Conservation (phyloP, 1,284 basidiomycete species). For the Trichosporon sp. region DNA sequence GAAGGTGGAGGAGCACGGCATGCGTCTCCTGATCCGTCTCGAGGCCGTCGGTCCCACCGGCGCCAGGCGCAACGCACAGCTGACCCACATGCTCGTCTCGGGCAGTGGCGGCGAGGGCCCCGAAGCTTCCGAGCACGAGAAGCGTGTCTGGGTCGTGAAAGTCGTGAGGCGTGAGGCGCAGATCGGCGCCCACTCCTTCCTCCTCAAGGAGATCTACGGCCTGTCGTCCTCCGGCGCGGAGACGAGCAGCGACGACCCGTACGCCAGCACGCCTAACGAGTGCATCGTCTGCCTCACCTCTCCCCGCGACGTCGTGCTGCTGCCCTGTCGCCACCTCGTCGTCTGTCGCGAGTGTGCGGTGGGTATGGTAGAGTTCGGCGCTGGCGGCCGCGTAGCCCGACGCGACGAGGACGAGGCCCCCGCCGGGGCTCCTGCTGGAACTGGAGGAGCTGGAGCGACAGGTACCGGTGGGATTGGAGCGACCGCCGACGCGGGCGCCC, state of each 20-base stretch:
- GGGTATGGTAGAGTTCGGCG: constrained; percentile 93
- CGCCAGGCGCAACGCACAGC: constrained; percentile 72
- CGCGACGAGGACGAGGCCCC: constrained; percentile 32
- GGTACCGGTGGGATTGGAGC: constrained; percentile 25
- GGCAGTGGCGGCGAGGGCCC: constrained; percentile 57
- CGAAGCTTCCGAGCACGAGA: constrained; percentile 56
- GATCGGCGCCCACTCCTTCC: constrained; percentile 87
- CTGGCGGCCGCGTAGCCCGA: constrained; percentile 70
- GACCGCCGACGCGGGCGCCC: constrained; percentile 37
- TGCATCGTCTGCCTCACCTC: constrained; percentile 84
- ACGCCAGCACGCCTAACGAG: constrained; percentile 78
- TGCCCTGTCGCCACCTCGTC: constrained; percentile 86
- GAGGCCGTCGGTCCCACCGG: constrained; percentile 72
- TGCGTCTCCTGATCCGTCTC: constrained; percentile 72
- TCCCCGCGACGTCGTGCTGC: constrained; percentile 81
- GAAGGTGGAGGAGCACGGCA: constrained; percentile 64
- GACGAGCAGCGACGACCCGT: constrained; percentile 58
- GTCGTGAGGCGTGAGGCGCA: constrained; percentile 78
- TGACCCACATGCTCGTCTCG: constrained; percentile 81
- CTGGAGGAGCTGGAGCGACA: constrained; percentile 29
- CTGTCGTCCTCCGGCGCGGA: constrained; percentile 61
- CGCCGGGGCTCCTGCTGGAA: constrained; percentile 25
- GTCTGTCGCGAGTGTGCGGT: constrained; percentile 88
- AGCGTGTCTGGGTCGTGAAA: constrained; percentile 73
- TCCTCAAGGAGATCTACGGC: constrained; percentile 88